A percentile compares a stretch with the other conserved stretches of the same genome.
Conservation (phyloP, 2,329 filamentous ascomycete genomes). For the Rhexocercosporidium sp. region DNA sequence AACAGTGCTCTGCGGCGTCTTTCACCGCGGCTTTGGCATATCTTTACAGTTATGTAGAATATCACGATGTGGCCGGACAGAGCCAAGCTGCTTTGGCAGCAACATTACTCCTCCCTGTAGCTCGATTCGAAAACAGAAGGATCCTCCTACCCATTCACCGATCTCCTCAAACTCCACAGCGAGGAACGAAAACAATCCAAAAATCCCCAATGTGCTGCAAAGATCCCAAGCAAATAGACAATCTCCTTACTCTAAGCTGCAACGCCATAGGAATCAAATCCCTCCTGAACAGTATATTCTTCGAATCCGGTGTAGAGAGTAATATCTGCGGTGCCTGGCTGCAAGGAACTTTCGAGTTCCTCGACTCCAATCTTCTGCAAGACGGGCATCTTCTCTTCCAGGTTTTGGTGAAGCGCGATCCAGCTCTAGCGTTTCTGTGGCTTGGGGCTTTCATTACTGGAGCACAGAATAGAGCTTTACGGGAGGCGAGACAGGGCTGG, state of each 20-base stretch:
- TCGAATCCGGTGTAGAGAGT: conserved; percentile 28
- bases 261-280: conserved; percentile 31
- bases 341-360: conserved; percentile 32
- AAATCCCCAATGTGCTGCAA: conserved; percentile 21
- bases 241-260: conserved; percentile 33
- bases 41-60: conserved; percentile 38
- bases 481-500: conserved; percentile 28
- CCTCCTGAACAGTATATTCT: conserved; percentile 34
- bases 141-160: conserved; percentile 28
- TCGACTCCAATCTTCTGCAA: conserved; percentile 30
- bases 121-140: conserved; percentile 35
- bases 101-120: conserved; percentile 39
- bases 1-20: conserved; percentile 28
- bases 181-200: conserved; percentile 13
- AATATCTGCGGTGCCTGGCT: conserved; percentile 35
- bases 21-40: conserved; percentile 36
- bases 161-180: conserved; percentile 26
- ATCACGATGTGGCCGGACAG: conserved; percentile 37
- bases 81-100: conserved; percentile 40
- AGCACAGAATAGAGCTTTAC: conserved; percentile 24
- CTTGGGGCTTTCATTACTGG: conserved; percentile 33
- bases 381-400: conserved; percentile 25
- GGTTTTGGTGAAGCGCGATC: conserved; percentile 31
- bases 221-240: conserved; percentile 22
- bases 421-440: conserved; percentile 31